phyloP scores from a whole-genome alignment of 225 moss, liverwort and hornwort species.

The Ulota crispa region DNA sequence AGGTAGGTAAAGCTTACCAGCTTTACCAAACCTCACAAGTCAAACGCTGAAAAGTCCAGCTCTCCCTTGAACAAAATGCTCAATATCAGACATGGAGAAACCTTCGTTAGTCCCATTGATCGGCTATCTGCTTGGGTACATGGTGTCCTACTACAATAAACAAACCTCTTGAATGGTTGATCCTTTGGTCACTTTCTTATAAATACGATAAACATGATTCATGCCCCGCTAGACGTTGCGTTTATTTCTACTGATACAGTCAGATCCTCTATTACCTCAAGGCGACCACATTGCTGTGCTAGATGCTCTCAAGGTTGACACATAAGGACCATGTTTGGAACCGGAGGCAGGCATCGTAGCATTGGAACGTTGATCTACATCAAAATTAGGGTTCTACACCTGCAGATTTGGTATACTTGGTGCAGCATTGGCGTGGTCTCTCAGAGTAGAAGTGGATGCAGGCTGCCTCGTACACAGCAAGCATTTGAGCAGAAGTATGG shows the following conservation, averaged over 20 bases:
- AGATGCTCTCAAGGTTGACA: conserved; percentile 28
- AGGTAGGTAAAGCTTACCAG: background rate
- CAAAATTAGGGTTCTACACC: conserved; percentile 13
- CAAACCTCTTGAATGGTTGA: background rate
- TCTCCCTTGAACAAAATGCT: background rate
- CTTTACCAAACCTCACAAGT: background rate
- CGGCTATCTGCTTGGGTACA: background rate
- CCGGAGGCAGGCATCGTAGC: background rate
- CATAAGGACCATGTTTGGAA: conserved; percentile 30
- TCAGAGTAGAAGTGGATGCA: background rate
- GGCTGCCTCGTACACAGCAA: conserved; percentile 42
- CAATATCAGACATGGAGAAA: background rate
- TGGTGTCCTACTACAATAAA: background rate
- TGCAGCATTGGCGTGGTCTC: background rate
- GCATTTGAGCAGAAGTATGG: conserved; percentile 42
- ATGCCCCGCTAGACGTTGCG: background rate
- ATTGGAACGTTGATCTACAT: conserved; percentile 6
- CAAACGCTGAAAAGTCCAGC: background rate
- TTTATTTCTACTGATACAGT: background rate
- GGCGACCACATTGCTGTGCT: conserved; percentile 16
- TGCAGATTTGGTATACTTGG: conserved; percentile 8
- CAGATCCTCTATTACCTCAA: background rate
- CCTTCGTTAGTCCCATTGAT: background rate
- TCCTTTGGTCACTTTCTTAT: background rate
- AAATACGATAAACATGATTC: background rate